A percentile compares a stretch with the other conserved stretches of the same genome.
phyloP scores from a whole-genome alignment of 1,284 basidiomycete species.

The Ceratobasidium sp. region DNA sequence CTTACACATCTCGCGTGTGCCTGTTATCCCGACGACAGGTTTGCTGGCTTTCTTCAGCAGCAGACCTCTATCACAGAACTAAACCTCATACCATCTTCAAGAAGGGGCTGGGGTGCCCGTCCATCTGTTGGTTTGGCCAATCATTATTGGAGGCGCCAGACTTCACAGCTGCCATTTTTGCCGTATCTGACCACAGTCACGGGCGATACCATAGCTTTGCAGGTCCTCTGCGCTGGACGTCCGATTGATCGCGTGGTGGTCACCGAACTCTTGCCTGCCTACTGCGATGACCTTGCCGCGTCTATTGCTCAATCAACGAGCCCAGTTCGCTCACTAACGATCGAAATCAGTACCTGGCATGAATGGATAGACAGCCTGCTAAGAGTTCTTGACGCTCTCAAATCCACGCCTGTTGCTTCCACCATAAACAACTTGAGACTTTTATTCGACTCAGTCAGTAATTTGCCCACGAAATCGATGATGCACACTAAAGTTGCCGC shows the following conservation, averaged over 20 bases:
- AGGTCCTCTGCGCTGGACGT: not conserved
- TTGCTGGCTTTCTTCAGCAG: conserved; percentile 29
- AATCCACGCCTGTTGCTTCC: too few species aligned
- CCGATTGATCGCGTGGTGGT: not conserved
- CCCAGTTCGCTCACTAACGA: too few species aligned
- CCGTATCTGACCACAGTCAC: not conserved
- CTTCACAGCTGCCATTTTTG: conserved; percentile 1
- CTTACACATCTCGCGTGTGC: conserved; percentile 6
- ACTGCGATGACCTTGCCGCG: not conserved
- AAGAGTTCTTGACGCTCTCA: too few species aligned
- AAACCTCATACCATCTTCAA: too few species aligned
- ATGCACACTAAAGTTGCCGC: too few species aligned
- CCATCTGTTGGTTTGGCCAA: not conserved
- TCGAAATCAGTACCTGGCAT: too few species aligned
- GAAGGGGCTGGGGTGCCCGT: not conserved
- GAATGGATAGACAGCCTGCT: too few species aligned
- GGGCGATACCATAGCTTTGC: not conserved
- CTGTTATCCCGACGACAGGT: conserved; percentile 17
- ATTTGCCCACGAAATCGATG: too few species aligned
- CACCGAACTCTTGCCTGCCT: not conserved
- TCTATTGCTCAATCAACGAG: conserved; percentile 5
- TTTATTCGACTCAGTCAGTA: too few species aligned
- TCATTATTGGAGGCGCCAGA: not conserved
- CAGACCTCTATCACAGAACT: conserved; percentile 21
- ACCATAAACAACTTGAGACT: too few species aligned